Evolutionary conservation across 495 filamentous ascomycete genomes (phyloP).

Genomic region (Aspergillus egyptiacus): DNA sequence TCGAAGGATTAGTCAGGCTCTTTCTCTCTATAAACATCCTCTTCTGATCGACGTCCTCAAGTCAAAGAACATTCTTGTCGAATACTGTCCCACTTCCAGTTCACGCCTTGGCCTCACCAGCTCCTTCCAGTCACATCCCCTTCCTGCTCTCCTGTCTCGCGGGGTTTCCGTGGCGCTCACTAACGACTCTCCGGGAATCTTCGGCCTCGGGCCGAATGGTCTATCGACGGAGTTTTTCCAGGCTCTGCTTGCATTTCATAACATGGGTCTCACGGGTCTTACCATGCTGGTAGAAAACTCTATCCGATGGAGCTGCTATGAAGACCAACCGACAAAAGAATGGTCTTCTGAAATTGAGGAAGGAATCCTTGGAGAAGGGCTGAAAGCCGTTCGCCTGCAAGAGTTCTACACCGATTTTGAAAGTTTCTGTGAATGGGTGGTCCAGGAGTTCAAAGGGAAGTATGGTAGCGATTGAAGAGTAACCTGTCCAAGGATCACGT

Average conservation of each 20-base stretch:
- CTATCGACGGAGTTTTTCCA: constrained; percentile 92
- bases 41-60: constrained; percentile 80
- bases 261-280: constrained; percentile 62
- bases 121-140: constrained; percentile 69
- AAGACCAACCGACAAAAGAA: constrained; percentile 61
- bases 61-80: constrained; percentile 79
- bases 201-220: constrained; percentile 69
- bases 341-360: constrained; percentile 68
- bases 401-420: constrained; percentile 82
- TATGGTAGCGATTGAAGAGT: background rate
- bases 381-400: constrained; percentile 64
- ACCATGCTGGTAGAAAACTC: constrained; percentile 89
- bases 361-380: constrained; percentile 65
- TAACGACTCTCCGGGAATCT: constrained; percentile 81
- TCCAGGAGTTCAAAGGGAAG: constrained; percentile 57
- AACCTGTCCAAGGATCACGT: no score
- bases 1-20: constrained; percentile 81
- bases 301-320: constrained; percentile 81
- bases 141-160: constrained; percentile 77
- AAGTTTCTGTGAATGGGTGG: constrained; percentile 85
- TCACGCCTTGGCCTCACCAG: constrained; percentile 73
- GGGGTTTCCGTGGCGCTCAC: constrained; percentile 62
- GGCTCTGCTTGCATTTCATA: constrained; percentile 78
- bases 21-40: constrained; percentile 85
- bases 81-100: constrained; percentile 82